phyloP scores from a whole-genome alignment of 306 rosid genomes.

The Luffa acutangula region DNA sequence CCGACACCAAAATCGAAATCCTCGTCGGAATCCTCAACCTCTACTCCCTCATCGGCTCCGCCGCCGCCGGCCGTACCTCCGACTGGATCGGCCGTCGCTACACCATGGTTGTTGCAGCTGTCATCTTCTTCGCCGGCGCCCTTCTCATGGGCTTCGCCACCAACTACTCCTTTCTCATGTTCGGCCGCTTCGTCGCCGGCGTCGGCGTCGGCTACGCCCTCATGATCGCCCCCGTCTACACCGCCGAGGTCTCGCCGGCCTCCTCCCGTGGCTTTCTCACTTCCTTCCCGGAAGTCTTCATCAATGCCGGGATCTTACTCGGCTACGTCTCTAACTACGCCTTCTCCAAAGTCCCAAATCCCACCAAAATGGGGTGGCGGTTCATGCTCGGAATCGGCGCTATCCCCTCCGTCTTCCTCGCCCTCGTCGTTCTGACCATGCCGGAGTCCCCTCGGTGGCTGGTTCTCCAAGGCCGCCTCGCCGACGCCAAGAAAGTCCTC shows the following conservation, averaged over 20 bases:
- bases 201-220: constrained; percentile 4
- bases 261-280: background rate
- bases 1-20: constrained; percentile 8
- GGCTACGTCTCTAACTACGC: constrained; percentile 49
- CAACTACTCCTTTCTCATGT: background rate
- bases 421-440: constrained; percentile 35
- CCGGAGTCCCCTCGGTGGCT: constrained; percentile 75
- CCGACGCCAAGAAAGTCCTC: constrained; percentile 41
- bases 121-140: constrained; percentile 4
- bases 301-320: constrained; percentile 37
- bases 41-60: constrained; percentile 5
- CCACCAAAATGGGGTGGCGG: constrained; percentile 36
- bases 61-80: constrained; percentile 2
- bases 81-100: constrained; percentile 7
- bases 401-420: constrained; percentile 30
- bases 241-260: constrained; percentile 3
- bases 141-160: constrained; percentile 1
- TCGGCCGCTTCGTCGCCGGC: constrained; percentile 3
- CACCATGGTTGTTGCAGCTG: background rate
- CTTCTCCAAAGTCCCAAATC: constrained; percentile 30
- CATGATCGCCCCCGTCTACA: constrained; percentile 2
- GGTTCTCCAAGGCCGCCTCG: constrained; percentile 53
- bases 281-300: constrained; percentile 22
- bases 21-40: constrained; percentile 11
- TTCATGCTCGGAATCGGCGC: constrained; percentile 56